Conservation (phyloP, 768 basidiomycete species). For the Kwoniella sp. region DNA sequence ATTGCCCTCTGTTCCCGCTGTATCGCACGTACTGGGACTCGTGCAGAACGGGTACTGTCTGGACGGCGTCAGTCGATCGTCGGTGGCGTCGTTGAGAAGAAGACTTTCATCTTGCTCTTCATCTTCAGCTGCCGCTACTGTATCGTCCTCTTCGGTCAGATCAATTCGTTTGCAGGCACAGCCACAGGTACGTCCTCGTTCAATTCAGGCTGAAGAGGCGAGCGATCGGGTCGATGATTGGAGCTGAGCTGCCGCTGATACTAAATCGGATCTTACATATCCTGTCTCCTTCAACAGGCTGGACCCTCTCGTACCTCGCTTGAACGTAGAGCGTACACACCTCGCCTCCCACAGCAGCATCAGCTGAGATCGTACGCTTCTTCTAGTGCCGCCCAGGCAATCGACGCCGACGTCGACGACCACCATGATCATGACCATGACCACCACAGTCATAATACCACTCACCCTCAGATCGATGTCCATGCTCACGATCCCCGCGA, state of each 20-base stretch:
- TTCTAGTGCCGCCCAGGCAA: conserved; percentile 16
- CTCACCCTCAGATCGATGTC: no score
- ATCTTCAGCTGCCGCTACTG: no score
- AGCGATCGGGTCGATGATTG: no score
- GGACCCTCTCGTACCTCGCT: neutral
- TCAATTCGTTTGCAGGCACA: no score
- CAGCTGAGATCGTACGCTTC: conserved; percentile 10
- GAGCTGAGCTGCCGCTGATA: no score
- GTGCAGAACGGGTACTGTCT: conserved; percentile 18
- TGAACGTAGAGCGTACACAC: conserved; percentile 4
- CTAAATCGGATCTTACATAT: no score
- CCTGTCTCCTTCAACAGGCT: no score
- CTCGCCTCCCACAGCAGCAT: neutral
- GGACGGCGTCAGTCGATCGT: conserved; percentile 8
- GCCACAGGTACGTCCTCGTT: neutral
- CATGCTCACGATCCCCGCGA: neutral
- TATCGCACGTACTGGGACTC: conserved; percentile 17
- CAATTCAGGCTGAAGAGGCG: no score
- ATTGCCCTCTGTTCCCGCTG: neutral
- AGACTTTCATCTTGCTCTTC: neutral
- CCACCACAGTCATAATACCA: no score
- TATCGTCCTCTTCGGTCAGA: no score
- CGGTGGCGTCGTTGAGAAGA: conserved; percentile 12
- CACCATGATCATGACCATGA: conserved; percentile 2
- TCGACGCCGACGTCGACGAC: conserved; percentile 17